Evolutionary conservation across 1,284 basidiomycete genomes (phyloP), one percentile per base, ranked within the genome.

Genomic region (Trametes versicolor): DNA sequence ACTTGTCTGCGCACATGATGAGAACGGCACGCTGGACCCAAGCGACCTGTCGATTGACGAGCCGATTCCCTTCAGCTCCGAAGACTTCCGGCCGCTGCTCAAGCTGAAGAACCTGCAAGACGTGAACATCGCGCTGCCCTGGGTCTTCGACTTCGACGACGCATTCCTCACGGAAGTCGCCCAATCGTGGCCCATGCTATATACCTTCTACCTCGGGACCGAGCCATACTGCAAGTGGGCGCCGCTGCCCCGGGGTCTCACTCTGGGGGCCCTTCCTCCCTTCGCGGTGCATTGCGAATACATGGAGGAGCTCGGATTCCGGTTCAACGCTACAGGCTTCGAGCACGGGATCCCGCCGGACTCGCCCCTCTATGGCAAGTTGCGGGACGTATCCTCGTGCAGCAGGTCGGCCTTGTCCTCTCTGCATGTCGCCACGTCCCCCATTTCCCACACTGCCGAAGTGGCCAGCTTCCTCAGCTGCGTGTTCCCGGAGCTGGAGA

Each of bases 381-480:
- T 43, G n/a, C 29, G 9, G 34, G 49, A 43, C 34, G 15, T 2
- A 13, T 1, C n/a, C 23, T 21, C 6, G 23, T 23, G 23, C 29
- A 51, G 49, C 50, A 5, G n/a, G 17, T 57, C 58, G 9, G 1
- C 1, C 8, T 21, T 59, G 9, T 17, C 1, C 23, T 15, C 9
- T 4, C 43, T 59, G 10, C 12, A 43, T 21, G 48, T 51, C 36
- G 37, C 21, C 2, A n/a, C 9, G 34, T 59, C 48, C 19, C 48
- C 48, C 23, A 45, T 59, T 37, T n/a, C n/a, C 27, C 34, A 17
- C 4, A 29, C 48, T 5, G 36, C 49, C 19, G 32, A 37, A 19
- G 48, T 59, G 27, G 53, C 55, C 5, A 13, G 32, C 50, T 62
- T 57, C 54, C 61, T 62, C 12, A 43, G 43, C 61, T 47, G 61